Evolutionary conservation across 2,329 filamentous ascomycete genomes (phyloP).

Genomic region (Fusarium sp.): DNA sequence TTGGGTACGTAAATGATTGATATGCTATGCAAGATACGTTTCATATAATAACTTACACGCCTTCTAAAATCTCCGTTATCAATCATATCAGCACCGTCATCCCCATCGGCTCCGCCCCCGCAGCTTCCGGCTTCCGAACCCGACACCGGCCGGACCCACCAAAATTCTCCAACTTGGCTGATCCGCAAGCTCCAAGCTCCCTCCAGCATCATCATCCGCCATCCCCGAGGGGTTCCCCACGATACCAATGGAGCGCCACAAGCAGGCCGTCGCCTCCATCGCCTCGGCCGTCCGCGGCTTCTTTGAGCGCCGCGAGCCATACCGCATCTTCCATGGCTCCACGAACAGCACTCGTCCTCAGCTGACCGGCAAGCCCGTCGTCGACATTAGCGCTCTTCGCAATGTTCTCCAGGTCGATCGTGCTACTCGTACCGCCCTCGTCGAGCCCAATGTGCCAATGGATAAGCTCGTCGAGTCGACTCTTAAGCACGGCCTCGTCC

Average conservation of each 20-base stretch:
- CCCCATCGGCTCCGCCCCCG: conserved; percentile 35
- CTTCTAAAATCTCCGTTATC: background rate
- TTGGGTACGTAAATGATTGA: background rate
- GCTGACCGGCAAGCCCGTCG: conserved; percentile 62
- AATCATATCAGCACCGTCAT: background rate
- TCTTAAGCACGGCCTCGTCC: conserved; percentile 66
- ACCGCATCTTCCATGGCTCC: conserved; percentile 80
- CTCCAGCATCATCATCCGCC: background rate
- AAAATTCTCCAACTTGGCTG: conserved; percentile 14
- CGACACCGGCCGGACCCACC: conserved; percentile 35
- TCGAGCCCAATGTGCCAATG: conserved; percentile 79
- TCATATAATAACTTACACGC: background rate
- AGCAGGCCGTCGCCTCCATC: conserved; percentile 57
- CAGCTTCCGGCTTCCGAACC: conserved; percentile 19
- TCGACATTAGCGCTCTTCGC: conserved; percentile 76
- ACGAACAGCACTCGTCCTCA: conserved; percentile 79
- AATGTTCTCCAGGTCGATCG: conserved; percentile 72
- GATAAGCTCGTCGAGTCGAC: conserved; percentile 71
- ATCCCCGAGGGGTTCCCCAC: background rate
- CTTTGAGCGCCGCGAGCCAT: conserved; percentile 62
- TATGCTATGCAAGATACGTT: background rate
- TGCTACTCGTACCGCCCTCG: conserved; percentile 65
- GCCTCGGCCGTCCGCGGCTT: conserved; percentile 59
- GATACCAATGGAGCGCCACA: conserved; percentile 57
- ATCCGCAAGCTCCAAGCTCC: conserved; percentile 12